Evolutionary conservation across 345 rosid genomes (phyloP).

Genomic region (Brassica napus): Da-Ae NC_063434.1:11144501-11145000

Average conservation of each 20-base stretch:
- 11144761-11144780: slow-evolving; percentile 2
- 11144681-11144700: neutral
- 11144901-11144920: slow-evolving; percentile 39
- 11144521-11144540: slow-evolving; percentile 32
- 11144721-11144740: neutral
- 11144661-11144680: neutral
- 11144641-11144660: neutral
- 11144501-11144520: neutral
- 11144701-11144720: neutral
- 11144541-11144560: slow-evolving; percentile 36
- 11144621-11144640: slow-evolving; percentile 29
- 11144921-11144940: slow-evolving; percentile 40
- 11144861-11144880: slow-evolving; percentile 28
- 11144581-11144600: slow-evolving; percentile 37
- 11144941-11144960: slow-evolving; percentile 77
- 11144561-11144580: slow-evolving; percentile 36
- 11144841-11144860: slow-evolving; percentile 31
- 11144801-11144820: neutral
- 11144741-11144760: slow-evolving; percentile 26
- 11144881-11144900: slow-evolving; percentile 38
- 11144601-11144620: slow-evolving; percentile 39
- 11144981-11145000: slow-evolving; percentile 99
- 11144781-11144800: neutral
- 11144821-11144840: slow-evolving; percentile 20
- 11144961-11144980: slow-evolving; percentile 87